Evolutionary conservation across 805 yeast species (phyloP).

Genomic region (Saturnispora besseyi): DNA sequence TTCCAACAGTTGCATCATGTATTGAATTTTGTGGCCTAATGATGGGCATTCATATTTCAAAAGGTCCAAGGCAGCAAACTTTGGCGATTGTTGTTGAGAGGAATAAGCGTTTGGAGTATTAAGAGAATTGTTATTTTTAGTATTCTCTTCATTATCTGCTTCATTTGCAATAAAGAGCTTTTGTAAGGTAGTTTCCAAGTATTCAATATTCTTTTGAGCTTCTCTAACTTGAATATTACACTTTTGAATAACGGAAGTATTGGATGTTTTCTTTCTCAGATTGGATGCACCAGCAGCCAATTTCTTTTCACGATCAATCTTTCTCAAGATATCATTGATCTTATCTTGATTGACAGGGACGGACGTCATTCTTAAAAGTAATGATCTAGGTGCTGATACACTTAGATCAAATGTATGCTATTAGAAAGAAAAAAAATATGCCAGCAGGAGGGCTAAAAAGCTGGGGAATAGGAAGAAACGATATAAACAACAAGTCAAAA

Average conservation of each 20-base stretch:
- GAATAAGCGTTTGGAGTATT: conserved; percentile 2
- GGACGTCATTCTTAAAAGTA: conserved; percentile 12
- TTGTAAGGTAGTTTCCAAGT: conserved; percentile 67
- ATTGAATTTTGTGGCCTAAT: conserved; percentile 86
- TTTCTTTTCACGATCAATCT: conserved; percentile 82
- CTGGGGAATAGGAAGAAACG: neutral
- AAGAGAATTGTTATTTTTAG: conserved; percentile 2
- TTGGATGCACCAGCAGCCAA: conserved; percentile 82
- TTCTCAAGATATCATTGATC: conserved; percentile 62
- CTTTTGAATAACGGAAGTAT: conserved; percentile 76
- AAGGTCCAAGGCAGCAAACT: conserved; percentile 66
- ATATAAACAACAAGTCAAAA: neutral
- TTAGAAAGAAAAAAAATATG: neutral
- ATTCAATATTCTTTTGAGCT: conserved; percentile 84
- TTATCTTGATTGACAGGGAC: conserved; percentile 26
- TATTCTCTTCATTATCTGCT: conserved; percentile 1
- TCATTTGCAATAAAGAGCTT: conserved; percentile 37
- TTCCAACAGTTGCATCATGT: conserved; percentile 90
- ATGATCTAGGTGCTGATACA: neutral
- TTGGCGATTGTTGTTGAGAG: conserved; percentile 26
- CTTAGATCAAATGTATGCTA: neutral
- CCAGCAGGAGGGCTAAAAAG: neutral
- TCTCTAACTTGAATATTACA: conserved; percentile 88
- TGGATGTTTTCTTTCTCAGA: conserved; percentile 68
- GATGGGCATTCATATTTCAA: conserved; percentile 91